Evolutionary conservation across 1,284 basidiomycete species (phyloP).

Genomic region (Fistulina hepatica): DNA sequence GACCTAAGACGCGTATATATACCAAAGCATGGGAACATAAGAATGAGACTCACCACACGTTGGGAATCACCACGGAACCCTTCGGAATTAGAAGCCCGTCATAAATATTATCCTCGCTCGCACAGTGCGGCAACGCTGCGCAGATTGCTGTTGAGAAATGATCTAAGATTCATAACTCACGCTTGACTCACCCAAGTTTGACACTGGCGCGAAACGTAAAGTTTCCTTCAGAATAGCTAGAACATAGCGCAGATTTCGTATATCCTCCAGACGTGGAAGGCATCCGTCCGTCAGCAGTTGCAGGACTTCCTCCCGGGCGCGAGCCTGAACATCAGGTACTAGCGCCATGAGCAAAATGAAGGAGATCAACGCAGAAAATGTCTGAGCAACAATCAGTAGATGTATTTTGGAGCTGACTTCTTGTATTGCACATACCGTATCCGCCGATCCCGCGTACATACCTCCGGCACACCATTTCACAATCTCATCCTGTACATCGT

Average conservation of each 20-base stretch:
- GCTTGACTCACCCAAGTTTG: constrained; percentile 31
- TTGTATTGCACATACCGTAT: constrained; percentile 27
- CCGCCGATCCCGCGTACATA: constrained; percentile 33
- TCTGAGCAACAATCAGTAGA: constrained; percentile 23
- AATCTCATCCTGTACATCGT: constrained; percentile 28
- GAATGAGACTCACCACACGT: constrained; percentile 24
- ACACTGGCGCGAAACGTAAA: constrained; percentile 37
- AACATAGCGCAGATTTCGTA: constrained; percentile 33
- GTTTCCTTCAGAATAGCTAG: constrained; percentile 42
- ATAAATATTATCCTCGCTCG: constrained; percentile 31
- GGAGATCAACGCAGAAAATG: constrained; percentile 31
- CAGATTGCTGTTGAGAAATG: neutral
- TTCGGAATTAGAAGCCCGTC: constrained; percentile 29
- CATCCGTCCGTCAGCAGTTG: too few relatives aligned
- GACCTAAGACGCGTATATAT: constrained; percentile 19
- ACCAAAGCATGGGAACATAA: neutral
- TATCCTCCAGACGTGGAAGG: constrained; percentile 30
- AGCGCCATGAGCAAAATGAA: constrained; percentile 42
- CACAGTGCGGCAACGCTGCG: constrained; percentile 30
- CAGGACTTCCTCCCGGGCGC: constrained; percentile 31
- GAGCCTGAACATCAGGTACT: constrained; percentile 32
- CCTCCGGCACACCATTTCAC: constrained; percentile 34
- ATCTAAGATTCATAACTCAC: constrained; percentile 18
- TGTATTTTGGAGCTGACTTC: neutral
- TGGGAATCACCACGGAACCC: constrained; percentile 25